Conservation (phyloP, 192 early-diverging fungal species). For the Coemansia sp. region DNA sequence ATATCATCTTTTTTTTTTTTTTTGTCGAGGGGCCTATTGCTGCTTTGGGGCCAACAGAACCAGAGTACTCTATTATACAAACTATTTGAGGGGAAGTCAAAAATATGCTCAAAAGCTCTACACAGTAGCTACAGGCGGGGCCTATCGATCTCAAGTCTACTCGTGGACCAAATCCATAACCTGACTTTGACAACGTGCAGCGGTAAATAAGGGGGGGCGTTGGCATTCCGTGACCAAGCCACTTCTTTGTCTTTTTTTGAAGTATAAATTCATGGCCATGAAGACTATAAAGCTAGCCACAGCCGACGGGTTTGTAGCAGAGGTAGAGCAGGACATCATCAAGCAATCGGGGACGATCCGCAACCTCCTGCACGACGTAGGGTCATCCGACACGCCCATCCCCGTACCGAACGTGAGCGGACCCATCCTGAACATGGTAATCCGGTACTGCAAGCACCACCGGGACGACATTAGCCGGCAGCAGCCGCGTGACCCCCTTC, state of each 20-base stretch:
- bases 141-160: not conserved
- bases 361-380: constrained; percentile 45
- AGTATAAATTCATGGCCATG: not conserved
- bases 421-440: constrained; percentile 77
- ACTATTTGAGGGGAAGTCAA: no score
- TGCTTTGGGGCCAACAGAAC: no score
- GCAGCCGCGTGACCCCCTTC: constrained; percentile 5
- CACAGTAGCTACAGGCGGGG: not conserved
- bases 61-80: no score
- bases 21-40: no score
- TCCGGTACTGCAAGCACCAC: constrained; percentile 88
- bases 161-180: not conserved
- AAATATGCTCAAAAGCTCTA: no score
- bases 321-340: constrained; percentile 38
- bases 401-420: constrained; percentile 89
- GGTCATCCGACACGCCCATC: constrained; percentile 44
- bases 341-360: constrained; percentile 49
- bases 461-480: constrained; percentile 53
- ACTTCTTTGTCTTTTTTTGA: no score
- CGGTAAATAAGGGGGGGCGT: no score
- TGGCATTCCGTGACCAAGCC: no score
- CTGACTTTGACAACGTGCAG: no score
- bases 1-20: no score
- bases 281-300: constrained; percentile 25
- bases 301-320: constrained; percentile 35